Evolutionary conservation across 306 rosid genomes (phyloP).

Genomic region (Cucumis melo): DNA sequence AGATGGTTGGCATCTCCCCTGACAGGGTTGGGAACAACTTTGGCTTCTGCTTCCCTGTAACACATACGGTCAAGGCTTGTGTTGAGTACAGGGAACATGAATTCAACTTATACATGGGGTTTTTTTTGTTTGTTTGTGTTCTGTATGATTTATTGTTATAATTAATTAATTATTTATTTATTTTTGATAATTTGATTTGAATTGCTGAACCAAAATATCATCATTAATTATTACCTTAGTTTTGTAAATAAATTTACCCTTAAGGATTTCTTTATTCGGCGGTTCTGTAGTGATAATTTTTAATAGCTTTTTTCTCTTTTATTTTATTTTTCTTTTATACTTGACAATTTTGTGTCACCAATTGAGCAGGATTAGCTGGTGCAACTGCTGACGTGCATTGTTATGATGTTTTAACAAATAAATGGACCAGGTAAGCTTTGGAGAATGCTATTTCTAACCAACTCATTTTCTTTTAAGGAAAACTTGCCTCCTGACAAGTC

Average conservation of each 20-base stretch:
- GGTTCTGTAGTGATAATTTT: not conserved
- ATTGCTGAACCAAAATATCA: not conserved
- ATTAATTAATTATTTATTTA: too few relatives aligned
- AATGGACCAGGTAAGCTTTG: constrained; percentile 82
- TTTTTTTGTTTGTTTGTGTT: too few relatives aligned
- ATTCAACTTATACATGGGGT: not conserved
- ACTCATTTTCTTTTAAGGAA: not conserved
- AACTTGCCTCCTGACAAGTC: too few relatives aligned
- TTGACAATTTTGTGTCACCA: constrained; percentile 15
- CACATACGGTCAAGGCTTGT: not conserved
- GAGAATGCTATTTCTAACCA: not conserved
- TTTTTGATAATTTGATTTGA: not conserved
- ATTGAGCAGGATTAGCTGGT: constrained; percentile 86
- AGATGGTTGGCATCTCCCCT: not conserved
- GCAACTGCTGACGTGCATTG: constrained; percentile 99
- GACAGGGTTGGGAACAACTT: not conserved
- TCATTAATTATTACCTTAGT: not conserved
- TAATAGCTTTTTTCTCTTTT: constrained; percentile 4
- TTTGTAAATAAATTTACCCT: not conserved
- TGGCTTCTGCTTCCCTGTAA: not conserved
- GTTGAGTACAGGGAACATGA: not conserved
- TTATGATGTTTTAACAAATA: constrained; percentile 83
- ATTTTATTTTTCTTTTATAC: not conserved
- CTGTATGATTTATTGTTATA: too few relatives aligned
- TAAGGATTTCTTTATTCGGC: not conserved